Percentiles rank a stretch among this genome's conserved stretches.
phyloP scores from a whole-genome alignment of 1,284 basidiomycete genomes.

The Porodaedalea pini region DNA sequence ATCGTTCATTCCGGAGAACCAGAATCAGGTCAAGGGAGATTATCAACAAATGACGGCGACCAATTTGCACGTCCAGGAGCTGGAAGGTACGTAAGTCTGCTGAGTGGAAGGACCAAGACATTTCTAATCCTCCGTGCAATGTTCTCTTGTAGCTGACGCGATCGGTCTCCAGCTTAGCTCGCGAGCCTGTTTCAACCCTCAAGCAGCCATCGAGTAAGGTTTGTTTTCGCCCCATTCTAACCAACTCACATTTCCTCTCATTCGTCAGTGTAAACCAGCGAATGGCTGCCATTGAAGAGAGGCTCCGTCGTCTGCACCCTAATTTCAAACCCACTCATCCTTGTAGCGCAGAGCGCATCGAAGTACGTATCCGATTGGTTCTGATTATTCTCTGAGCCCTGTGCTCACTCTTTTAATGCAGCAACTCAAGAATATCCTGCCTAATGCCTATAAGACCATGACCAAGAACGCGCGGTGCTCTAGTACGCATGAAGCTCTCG shows the following conservation, averaged over 20 bases:
- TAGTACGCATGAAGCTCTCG: neutral
- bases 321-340: constrained; percentile 7
- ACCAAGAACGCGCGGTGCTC: neutral
- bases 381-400: neutral
- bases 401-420: neutral
- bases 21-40: neutral
- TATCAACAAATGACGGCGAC: constrained; percentile 35
- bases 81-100: constrained; percentile 58
- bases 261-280: constrained; percentile 43
- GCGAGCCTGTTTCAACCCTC: constrained; percentile 79
- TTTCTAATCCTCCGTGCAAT: neutral
- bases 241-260: constrained; percentile 44
- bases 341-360: constrained; percentile 4
- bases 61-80: constrained; percentile 78
- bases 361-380: neutral
- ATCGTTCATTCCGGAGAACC: neutral
- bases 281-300: constrained; percentile 1
- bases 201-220: constrained; percentile 65
- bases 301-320: neutral
- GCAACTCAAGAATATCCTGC: constrained; percentile 2
- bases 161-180: constrained; percentile 73
- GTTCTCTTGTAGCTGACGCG: constrained; percentile 54
- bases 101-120: neutral
- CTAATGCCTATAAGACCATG: neutral
- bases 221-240: neutral